Evolutionary conservation across 257 asterid species (phyloP), one percentile per base, ranked within the genome.

Genomic region (Petunia axillaris): DNA sequence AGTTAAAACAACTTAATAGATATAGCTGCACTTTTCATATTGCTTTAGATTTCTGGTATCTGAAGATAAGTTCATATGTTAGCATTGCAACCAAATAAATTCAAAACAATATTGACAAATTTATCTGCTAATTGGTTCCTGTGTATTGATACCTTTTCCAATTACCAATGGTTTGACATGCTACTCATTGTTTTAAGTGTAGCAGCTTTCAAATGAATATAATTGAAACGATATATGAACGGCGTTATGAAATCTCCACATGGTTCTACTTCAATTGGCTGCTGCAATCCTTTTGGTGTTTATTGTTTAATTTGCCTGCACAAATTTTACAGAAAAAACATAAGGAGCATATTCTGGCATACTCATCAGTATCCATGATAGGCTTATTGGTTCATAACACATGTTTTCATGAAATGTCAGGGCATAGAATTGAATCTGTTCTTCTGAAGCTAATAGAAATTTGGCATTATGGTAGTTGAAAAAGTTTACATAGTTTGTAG

Each of bases 241-340:
- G 6, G 13, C 60, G 0, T 71, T 71, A 71, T 11, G 62, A 71
- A 71, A 71, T 71, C 44, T 79, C 66, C 76, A 13, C 8, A 40
- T 9, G 66, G 50, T 52, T 48, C 6, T 64, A 25, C 3, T 41
- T 15, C 35, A 43, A 76, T 44, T 52, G 77, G 46, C 37, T 80
- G 39, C 81, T 83, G 92, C 98, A 94, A 64, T 63, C 89, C 41
- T 58, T 60, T 36, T 86, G 85, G 83, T 89, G 92, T 78, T 82
- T 87, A 82, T 83, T 75, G 63, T 50, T 79, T 77, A 75, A 85
- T 86, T 93, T 88, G 84, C 98, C 98, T 94, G 93, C 90, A 86
- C 9, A 6, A 78, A 80, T 62, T 58, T 65, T 41, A 53, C 14
- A 48, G n/a, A 76, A 57, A 57, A 76, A 37, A 80, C 39, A 80